Conservation (phyloP, 257 asterid genomes). For the Solanum gandarillasii region DNA sequence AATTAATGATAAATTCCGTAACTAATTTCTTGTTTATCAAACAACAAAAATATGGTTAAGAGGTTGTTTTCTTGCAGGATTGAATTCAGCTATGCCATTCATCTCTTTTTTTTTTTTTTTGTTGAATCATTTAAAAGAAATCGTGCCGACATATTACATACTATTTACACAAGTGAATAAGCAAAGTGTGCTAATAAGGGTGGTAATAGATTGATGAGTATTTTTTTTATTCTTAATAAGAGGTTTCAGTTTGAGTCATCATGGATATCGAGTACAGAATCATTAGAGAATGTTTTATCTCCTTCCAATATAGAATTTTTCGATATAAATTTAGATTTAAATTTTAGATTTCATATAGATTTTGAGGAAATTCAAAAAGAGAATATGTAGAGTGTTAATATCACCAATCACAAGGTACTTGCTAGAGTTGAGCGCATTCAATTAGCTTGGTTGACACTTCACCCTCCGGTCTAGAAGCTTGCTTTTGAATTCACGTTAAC, state of each 20-base stretch:
- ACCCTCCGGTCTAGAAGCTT: background rate
- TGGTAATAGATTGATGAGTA: no score
- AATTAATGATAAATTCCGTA: no score
- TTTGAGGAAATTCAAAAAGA: no score
- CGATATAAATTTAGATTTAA: no score
- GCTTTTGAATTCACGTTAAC: background rate
- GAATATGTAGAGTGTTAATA: background rate
- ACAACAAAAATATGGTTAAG: no score
- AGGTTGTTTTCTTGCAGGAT: no score
- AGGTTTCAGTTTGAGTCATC: fast-evolving
- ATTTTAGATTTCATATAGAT: background rate
- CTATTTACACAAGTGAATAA: background rate
- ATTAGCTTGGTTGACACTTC: background rate
- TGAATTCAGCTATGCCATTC: no score
- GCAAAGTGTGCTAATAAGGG: background rate
- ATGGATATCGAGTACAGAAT: fast-evolving
- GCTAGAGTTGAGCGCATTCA: background rate
- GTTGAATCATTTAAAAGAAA: background rate
- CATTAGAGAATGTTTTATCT: no score
- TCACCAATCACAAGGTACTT: background rate
- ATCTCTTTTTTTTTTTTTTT: no score
- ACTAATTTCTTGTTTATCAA: no score
- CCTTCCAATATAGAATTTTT: background rate
- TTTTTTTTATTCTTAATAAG: no score
- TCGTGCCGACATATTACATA: background rate